Evolutionary conservation across 768 basidiomycete species (phyloP).

Genomic region (Russula virescens): DNA sequence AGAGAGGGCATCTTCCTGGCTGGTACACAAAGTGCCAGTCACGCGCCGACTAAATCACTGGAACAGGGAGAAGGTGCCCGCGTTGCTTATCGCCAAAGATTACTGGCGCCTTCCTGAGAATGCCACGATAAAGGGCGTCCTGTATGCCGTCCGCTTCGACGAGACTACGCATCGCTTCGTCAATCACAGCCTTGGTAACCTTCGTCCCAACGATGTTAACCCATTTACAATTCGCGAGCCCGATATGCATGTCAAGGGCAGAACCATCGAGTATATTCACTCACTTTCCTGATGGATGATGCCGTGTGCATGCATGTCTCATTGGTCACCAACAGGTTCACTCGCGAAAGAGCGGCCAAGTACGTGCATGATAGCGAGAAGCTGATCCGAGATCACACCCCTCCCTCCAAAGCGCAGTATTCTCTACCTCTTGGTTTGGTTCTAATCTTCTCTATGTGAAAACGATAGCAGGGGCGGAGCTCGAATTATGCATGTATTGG

Average conservation of each 20-base stretch:
- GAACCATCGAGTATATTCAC: constrained; percentile 50
- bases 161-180: constrained; percentile 93
- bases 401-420: background rate
- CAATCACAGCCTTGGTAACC: constrained; percentile 91
- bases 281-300: background rate
- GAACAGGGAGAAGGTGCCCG: constrained; percentile 56
- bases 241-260: constrained; percentile 78
- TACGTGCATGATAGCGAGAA: constrained; percentile 16
- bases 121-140: constrained; percentile 79
- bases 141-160: constrained; percentile 90
- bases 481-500: too few species aligned
- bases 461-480: too few species aligned
- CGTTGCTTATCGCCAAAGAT: constrained; percentile 88
- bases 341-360: constrained; percentile 15
- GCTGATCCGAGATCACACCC: constrained; percentile 11
- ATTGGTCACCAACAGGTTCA: constrained; percentile 10
- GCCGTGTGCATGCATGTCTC: constrained; percentile 14
- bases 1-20: constrained; percentile 72
- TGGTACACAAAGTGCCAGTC: constrained; percentile 45
- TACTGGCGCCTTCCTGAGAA: constrained; percentile 80
- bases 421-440: background rate
- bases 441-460: background rate
- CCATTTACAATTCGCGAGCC: constrained; percentile 88
- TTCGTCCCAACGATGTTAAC: constrained; percentile 76
- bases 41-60: background rate